These are phyloP conservation scores for Alloascoidea africana DNA, from an alignment of 805 yeast species.

Conservation along the genomic window DNA sequence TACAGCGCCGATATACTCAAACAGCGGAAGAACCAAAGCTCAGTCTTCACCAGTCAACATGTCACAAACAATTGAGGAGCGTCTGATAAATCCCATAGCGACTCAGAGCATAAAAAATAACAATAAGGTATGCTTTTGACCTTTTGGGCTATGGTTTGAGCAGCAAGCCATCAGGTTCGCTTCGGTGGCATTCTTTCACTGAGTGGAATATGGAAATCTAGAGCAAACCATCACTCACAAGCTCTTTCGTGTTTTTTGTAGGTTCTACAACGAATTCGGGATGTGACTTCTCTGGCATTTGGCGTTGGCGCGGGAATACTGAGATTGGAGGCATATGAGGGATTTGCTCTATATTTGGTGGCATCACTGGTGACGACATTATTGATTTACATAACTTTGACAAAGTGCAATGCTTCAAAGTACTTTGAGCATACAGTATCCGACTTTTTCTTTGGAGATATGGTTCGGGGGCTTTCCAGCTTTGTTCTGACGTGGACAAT, in stretches of 20 bases:
- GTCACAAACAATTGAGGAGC: background rate
- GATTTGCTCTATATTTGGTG: constrained; percentile 27
- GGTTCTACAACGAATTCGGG: constrained; percentile 20
- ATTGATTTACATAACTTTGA: constrained; percentile 19
- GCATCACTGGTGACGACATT: constrained; percentile 20
- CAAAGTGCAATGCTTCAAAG: constrained; percentile 19
- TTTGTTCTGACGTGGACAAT: constrained; percentile 46
- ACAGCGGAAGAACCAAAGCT: too few relatives aligned
- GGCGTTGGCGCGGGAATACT: constrained; percentile 44
- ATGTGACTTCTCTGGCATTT: constrained; percentile 29
- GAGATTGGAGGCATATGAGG: constrained; percentile 31
- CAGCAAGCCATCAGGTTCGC: too few relatives aligned
- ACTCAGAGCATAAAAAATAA: background rate
- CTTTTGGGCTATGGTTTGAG: background rate
- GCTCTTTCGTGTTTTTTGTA: too few relatives aligned
- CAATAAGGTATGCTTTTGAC: background rate
- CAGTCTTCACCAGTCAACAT: too few relatives aligned
- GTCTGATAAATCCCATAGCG: background rate
- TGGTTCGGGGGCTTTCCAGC: constrained; percentile 33
- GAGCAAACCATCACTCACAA: too few relatives aligned
- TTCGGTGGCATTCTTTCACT: too few relatives aligned
- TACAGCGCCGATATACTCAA: too few relatives aligned
- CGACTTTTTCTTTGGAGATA: constrained; percentile 27
- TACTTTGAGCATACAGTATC: constrained; percentile 25
- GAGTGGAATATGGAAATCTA: too few relatives aligned